These are phyloP conservation scores for Euphorbia tirucalli DNA, from an alignment of 345 rosid species.

Conservation along the genomic window DNA sequence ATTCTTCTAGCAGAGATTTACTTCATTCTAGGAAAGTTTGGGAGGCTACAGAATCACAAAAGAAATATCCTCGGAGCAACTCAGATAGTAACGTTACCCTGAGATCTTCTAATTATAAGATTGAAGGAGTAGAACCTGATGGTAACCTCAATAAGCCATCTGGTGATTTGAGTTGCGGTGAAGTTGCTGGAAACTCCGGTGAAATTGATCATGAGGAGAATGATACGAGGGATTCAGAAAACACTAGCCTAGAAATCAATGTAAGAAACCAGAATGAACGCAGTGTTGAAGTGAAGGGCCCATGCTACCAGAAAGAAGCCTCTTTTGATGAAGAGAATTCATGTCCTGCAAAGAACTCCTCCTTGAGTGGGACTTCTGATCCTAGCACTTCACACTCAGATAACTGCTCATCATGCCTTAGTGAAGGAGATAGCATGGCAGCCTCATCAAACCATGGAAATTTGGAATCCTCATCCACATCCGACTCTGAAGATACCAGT, in stretches of 20 bases:
- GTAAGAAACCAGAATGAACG: conserved; percentile 39
- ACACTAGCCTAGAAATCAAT: conserved; percentile 23
- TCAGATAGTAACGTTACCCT: conserved; percentile 54
- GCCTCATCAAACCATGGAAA: conserved; percentile 64
- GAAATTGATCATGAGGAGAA: conserved; percentile 32
- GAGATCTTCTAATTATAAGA: conserved; percentile 45
- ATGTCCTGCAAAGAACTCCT: conserved; percentile 27
- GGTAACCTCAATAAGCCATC: conserved; percentile 36
- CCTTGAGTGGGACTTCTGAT: conserved; percentile 37
- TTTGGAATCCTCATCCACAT: conserved; percentile 68
- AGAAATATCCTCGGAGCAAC: conserved; percentile 61
- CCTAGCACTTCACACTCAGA: conserved; percentile 69
- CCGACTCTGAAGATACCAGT: conserved; percentile 80
- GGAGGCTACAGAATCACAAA: conserved; percentile 73
- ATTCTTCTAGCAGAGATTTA: conserved; percentile 41
- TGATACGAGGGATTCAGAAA: conserved; percentile 24
- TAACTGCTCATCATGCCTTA: conserved; percentile 81
- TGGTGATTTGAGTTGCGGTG: conserved; percentile 35
- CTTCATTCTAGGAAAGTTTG: conserved; percentile 59
- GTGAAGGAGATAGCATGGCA: conserved; percentile 80
- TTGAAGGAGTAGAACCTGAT: conserved; percentile 34
- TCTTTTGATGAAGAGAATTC: conserved; percentile 34
- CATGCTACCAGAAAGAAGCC: conserved; percentile 35
- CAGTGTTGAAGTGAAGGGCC: conserved; percentile 31
- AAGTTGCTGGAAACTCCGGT: conserved; percentile 42